phyloP scores from a whole-genome alignment of 345 rosid species.

The Arabis hirsuta region DNA sequence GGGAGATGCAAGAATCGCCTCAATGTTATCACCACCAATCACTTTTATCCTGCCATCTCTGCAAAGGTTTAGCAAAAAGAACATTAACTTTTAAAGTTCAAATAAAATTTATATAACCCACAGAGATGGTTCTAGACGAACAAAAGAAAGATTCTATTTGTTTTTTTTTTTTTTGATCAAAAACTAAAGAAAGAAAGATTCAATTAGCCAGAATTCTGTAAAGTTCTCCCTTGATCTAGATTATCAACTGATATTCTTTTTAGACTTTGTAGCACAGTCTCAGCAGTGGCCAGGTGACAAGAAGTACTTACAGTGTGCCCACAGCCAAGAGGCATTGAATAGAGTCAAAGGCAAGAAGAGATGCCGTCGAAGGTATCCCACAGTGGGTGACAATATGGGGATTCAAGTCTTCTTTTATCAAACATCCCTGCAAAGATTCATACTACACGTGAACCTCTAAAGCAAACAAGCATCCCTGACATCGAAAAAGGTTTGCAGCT shows the following conservation, averaged over 20 bases:
- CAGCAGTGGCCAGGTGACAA: constrained; percentile 5
- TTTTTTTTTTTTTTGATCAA: too few species aligned
- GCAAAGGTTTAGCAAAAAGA: constrained; percentile 21
- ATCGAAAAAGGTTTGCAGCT: not conserved
- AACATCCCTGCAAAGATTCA: constrained; percentile 41
- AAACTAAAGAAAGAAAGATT: constrained; percentile 20
- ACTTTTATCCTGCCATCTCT: constrained; percentile 96
- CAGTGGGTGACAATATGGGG: constrained; percentile 63
- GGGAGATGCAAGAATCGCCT: constrained; percentile 77
- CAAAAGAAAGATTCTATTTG: constrained; percentile 18
- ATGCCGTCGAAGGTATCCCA: constrained; percentile 83
- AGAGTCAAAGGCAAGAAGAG: constrained; percentile 78
- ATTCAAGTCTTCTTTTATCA: constrained; percentile 53
- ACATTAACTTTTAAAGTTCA: not conserved
- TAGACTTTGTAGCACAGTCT: not conserved
- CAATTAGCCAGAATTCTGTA: constrained; percentile 10
- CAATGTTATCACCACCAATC: constrained; percentile 75
- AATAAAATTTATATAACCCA: constrained; percentile 1
- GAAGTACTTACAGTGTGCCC: constrained; percentile 72
- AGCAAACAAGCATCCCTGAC: constrained; percentile 13
- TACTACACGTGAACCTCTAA: constrained; percentile 26
- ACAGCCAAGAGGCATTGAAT: constrained; percentile 78
- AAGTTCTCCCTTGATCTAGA: constrained; percentile 1
- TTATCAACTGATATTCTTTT: not conserved
- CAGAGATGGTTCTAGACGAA: constrained; percentile 3